phyloP scores from a whole-genome alignment of 805 yeast species.

The Yarrowia porcina region DNA sequence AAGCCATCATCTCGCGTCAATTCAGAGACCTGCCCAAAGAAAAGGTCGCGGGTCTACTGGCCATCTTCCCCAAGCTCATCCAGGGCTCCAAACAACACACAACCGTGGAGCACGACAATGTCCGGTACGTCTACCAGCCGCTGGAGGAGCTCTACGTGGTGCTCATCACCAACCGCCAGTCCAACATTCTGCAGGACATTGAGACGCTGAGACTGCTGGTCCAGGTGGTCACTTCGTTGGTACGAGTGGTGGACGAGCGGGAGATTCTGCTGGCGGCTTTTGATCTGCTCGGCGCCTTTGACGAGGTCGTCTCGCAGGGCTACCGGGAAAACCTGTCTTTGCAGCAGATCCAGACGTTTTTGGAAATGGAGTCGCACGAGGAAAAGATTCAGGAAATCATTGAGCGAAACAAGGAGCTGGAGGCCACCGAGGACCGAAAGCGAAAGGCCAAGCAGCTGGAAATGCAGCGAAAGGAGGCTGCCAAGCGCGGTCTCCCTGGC shows the following conservation, averaged over 20 bases:
- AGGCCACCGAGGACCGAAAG: constrained; percentile 95
- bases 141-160: constrained; percentile 90
- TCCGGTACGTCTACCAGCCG: constrained; percentile 93
- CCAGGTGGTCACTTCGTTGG: constrained; percentile 71
- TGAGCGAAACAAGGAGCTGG: constrained; percentile 93
- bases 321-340: constrained; percentile 81
- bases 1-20: constrained; percentile 87
- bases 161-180: constrained; percentile 81
- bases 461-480: constrained; percentile 52
- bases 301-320: constrained; percentile 87
- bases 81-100: constrained; percentile 79
- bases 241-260: constrained; percentile 70
- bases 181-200: constrained; percentile 91
- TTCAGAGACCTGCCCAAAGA: constrained; percentile 81
- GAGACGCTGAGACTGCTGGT: constrained; percentile 85
- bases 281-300: constrained; percentile 86
- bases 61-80: constrained; percentile 79
- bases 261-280: constrained; percentile 83
- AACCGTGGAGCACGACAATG: constrained; percentile 86
- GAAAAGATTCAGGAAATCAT: constrained; percentile 98
- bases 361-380: constrained; percentile 98
- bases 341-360: constrained; percentile 78
- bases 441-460: constrained; percentile 81
- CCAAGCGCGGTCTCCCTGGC: constrained; percentile 37
- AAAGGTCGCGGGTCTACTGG: constrained; percentile 77